These are phyloP conservation scores for Ganoderma lingzhi DNA, from an alignment of 1,284 basidiomycete genomes.

Conservation along the genomic window DNA sequence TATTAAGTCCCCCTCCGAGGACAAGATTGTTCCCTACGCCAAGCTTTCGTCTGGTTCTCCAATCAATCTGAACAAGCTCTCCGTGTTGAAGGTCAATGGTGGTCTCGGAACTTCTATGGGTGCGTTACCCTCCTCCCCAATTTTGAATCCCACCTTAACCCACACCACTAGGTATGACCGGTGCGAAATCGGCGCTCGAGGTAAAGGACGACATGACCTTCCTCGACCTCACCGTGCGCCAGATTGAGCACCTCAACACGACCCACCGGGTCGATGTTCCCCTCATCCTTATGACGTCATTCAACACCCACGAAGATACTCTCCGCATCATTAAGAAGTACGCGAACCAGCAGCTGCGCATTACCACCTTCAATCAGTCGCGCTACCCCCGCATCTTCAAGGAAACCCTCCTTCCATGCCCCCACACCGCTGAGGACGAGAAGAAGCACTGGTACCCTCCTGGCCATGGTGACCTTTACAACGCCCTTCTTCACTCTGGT, in stretches of 20 bases:
- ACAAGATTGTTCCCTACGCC: conserved; percentile 93
- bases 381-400: conserved; percentile 98
- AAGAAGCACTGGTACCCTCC: conserved; percentile 99
- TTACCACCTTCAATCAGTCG: conserved; percentile 98
- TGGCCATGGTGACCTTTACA: conserved; percentile 98
- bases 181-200: conserved; percentile 91
- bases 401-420: conserved; percentile 92
- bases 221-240: conserved; percentile 95
- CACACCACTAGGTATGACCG: conserved; percentile 78
- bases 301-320: conserved; percentile 99
- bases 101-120: conserved; percentile 99
- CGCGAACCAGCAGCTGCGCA: conserved; percentile 96
- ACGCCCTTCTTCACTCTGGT: conserved; percentile 93
- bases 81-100: conserved; percentile 99
- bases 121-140: conserved; percentile 38
- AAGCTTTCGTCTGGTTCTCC: conserved; percentile 71
- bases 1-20: conserved; percentile 93
- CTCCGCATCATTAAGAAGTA: conserved; percentile 99
- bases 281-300: conserved; percentile 99
- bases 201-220: conserved; percentile 99
- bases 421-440: conserved; percentile 87
- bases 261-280: conserved; percentile 85
- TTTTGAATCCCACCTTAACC: conserved; percentile 1
- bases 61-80: conserved; percentile 90
- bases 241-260: conserved; percentile 92